Evolutionary conservation across 352 stramenopile species (phyloP).

Genomic region (Phytophthora sp.): DNA sequence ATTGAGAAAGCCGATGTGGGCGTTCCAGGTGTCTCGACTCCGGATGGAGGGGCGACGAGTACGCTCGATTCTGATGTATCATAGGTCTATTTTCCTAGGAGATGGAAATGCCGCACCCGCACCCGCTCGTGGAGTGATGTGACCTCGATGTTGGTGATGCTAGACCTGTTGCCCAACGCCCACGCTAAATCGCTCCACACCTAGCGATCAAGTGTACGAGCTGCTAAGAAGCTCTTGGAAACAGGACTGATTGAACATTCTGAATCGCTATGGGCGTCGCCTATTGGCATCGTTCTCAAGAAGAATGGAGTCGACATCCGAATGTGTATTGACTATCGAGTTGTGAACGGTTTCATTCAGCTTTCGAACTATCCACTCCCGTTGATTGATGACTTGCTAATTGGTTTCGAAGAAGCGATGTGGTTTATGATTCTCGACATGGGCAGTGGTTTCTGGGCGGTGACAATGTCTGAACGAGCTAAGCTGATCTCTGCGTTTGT

Average conservation of each 20-base stretch:
- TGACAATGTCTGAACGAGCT: background rate
- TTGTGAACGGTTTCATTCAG: background rate
- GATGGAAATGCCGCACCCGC: constrained; percentile 7
- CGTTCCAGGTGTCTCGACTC: background rate
- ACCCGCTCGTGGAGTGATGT: background rate
- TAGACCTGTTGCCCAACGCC: background rate
- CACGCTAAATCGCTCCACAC: background rate
- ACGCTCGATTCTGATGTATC: background rate
- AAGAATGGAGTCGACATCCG: constrained; percentile 2
- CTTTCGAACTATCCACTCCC: background rate
- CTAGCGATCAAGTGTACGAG: background rate
- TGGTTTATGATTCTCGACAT: constrained; percentile 2
- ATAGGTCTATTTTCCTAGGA: constrained; percentile 1
- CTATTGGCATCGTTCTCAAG: background rate
- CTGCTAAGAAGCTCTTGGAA: background rate
- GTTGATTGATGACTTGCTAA: background rate
- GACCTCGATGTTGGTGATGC: background rate
- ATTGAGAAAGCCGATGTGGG: background rate
- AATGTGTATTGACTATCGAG: constrained; percentile 2
- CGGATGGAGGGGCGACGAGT: background rate
- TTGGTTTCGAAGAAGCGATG: background rate
- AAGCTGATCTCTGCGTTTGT: background rate
- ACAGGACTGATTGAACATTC: background rate
- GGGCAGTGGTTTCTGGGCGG: background rate
- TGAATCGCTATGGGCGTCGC: background rate